Percentiles rank a stretch among this genome's conserved stretches.
phyloP scores from a whole-genome alignment of 1,284 basidiomycete species.

The Sanghuangporus sanghuang region DNA sequence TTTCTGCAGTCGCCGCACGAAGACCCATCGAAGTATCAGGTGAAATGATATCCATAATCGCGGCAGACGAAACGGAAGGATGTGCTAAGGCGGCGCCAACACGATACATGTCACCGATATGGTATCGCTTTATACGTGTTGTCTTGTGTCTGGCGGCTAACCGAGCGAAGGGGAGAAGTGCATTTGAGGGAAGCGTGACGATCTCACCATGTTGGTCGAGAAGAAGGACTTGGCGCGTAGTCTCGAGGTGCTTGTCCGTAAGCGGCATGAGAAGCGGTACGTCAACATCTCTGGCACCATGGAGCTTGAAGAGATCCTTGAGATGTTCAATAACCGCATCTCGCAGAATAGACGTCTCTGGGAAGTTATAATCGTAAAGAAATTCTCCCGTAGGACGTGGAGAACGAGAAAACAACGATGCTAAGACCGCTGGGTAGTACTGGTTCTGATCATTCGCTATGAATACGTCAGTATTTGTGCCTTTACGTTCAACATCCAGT shows the following conservation, averaged over 20 bases:
- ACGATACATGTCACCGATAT: slow-evolving; percentile 70
- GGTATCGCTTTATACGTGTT: slow-evolving; percentile 86
- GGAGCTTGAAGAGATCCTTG: slow-evolving; percentile 74
- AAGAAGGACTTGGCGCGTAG: slow-evolving; percentile 63
- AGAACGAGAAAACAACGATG: slow-evolving; percentile 66
- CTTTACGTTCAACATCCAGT: not conserved
- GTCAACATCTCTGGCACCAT: slow-evolving; percentile 86
- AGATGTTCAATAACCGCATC: slow-evolving; percentile 77
- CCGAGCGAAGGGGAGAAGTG: slow-evolving; percentile 80
- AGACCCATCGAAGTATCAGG: slow-evolving; percentile 58
- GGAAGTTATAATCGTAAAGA: slow-evolving; percentile 74
- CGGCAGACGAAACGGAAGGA: slow-evolving; percentile 64
- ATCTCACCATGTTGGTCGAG: slow-evolving; percentile 83
- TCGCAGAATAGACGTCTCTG: slow-evolving; percentile 71
- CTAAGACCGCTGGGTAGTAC: slow-evolving; percentile 65
- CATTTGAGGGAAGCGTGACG: slow-evolving; percentile 74
- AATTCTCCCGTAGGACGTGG: slow-evolving; percentile 66
- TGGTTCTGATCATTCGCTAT: slow-evolving; percentile 69
- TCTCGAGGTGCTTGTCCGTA: slow-evolving; percentile 48
- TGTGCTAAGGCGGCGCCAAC: slow-evolving; percentile 62
- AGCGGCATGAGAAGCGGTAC: slow-evolving; percentile 78
- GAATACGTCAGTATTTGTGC: not conserved
- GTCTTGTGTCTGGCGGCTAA: slow-evolving; percentile 72
- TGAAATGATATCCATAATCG: slow-evolving; percentile 76
- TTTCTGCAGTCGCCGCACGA: slow-evolving; percentile 61